Base-by-base conservation (phyloP, 2,329 filamentous ascomycete species). In the Fusarium beomiforme region DNA sequence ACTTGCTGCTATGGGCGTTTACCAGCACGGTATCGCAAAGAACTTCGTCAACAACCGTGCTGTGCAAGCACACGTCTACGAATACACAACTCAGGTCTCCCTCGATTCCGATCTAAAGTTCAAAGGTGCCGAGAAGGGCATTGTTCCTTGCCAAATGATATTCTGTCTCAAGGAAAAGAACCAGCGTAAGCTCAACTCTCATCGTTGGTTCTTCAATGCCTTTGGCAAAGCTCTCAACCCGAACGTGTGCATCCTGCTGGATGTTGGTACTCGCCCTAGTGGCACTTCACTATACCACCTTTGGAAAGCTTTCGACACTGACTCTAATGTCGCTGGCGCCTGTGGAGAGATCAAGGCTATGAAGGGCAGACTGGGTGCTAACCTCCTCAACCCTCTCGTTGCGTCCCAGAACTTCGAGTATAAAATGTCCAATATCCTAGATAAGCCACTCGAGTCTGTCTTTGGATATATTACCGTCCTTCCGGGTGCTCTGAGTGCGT, bases 351-450 rank as follows among this genome's bases (percentile, higher is more conserved):
- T 99, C 81, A 97, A 95, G 79, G 96, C 96, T 1, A 97, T 97
- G 83, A 97, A 98, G 80, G 96, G 96, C 11, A 93, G 91, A 73
- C 90, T 88, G 26, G 95, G 94, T 78, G 85, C 90, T 8, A 94
- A 95, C 69, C 86, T 99, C 19, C 85, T 99, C 47, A 99, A 99
- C 77, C 96, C 96, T 0, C 86, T 99, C 9, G 95, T 99, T 19
- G 96, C 96, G 0, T 97, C 94, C 47, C 96, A 99, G 77, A 99
- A 99, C 80, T 99, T 99, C 74, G 96, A 99, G 84, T 99, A 99
- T 86, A 99, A 99, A 82, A 98, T 99, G 94, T 97, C 94, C 42
- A 99, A 99, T 77, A 99, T 99, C 76, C 86, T 99, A 29, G 96
- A 99, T 80, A 99, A 99, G 81, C 96, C 96, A 1, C 85, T 99